A percentile compares a stretch with the other conserved stretches of the same genome.
These are phyloP conservation scores for Panaeolus papilionaceus DNA, from an alignment of 768 basidiomycete genomes.

Conservation along the genomic window DNA sequence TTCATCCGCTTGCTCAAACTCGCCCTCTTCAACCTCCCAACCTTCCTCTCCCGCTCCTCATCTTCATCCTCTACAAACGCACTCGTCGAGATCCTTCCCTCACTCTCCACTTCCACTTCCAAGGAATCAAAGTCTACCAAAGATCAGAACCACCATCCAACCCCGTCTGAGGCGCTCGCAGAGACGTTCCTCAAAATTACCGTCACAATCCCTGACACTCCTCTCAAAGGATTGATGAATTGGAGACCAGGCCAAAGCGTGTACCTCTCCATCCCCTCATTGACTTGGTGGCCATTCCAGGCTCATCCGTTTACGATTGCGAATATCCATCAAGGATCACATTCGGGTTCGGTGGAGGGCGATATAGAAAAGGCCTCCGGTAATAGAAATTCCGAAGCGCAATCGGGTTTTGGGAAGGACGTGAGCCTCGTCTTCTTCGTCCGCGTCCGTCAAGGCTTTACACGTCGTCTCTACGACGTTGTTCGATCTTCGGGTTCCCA, in stretches of 20 bases:
- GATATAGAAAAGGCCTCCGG: neutral
- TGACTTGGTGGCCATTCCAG: constrained; percentile 50
- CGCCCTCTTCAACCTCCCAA: constrained; percentile 48
- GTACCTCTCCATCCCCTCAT: constrained; percentile 53
- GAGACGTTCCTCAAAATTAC: constrained; percentile 23
- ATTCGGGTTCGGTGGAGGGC: neutral
- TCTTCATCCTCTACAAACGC: constrained; percentile 29
- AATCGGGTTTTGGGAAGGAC: neutral
- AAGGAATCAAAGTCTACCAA: neutral
- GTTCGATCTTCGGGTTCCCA: constrained; percentile 24
- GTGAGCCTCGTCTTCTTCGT: constrained; percentile 61
- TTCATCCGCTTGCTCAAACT: constrained; percentile 53
- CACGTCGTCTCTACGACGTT: constrained; percentile 48
- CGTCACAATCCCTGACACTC: neutral
- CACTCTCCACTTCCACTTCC: neutral
- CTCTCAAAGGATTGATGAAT: constrained; percentile 38
- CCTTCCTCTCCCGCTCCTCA: constrained; percentile 27
- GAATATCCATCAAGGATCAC: constrained; percentile 35
- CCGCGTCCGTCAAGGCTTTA: constrained; percentile 65
- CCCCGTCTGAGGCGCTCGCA: constrained; percentile 19
- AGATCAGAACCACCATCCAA: neutral
- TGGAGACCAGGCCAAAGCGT: constrained; percentile 63
- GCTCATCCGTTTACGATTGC: constrained; percentile 70
- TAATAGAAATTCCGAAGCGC: neutral
- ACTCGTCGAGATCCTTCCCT: neutral